phyloP scores from a whole-genome alignment of 2,329 filamentous ascomycete genomes.

The Aspergillus pseudotamarii region DNA sequence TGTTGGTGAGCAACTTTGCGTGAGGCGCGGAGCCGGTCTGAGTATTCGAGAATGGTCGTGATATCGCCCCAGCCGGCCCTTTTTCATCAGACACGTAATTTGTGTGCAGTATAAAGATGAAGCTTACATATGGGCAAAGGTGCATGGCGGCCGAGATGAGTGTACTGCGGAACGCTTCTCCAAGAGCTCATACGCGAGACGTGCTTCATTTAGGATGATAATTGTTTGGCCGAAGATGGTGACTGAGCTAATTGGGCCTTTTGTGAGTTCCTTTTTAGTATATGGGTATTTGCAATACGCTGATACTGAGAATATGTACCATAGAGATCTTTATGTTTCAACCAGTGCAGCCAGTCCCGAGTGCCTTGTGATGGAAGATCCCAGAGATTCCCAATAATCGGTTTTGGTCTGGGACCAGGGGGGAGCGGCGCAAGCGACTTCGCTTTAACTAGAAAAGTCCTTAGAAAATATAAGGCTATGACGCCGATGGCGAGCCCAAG shows the following conservation, averaged over 20 bases:
- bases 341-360: constrained; percentile 48
- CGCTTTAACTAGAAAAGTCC: neutral
- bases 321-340: constrained; percentile 47
- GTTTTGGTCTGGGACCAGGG: constrained; percentile 54
- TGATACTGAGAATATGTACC: constrained; percentile 22
- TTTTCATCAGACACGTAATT: neutral
- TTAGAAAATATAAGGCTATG: neutral
- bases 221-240: constrained; percentile 41
- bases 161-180: constrained; percentile 34
- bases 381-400: constrained; percentile 54
- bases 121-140: constrained; percentile 43
- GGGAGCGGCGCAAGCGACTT: constrained; percentile 38
- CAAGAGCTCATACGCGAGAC: constrained; percentile 38
- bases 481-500: neutral
- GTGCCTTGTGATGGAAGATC: constrained; percentile 49
- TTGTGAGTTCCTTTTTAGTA: neutral
- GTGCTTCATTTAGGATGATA: constrained; percentile 39
- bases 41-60: constrained; percentile 40
- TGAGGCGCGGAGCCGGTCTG: constrained; percentile 42
- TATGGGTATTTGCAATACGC: neutral
- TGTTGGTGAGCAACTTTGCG: constrained; percentile 51
- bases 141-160: constrained; percentile 35
- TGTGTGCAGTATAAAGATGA: neutral
- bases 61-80: constrained; percentile 46
- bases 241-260: constrained; percentile 43